Percentiles rank a stretch among this genome's conserved stretches.
phyloP scores from a whole-genome alignment of 306 rosid genomes.

The Betula pendula region DNA sequence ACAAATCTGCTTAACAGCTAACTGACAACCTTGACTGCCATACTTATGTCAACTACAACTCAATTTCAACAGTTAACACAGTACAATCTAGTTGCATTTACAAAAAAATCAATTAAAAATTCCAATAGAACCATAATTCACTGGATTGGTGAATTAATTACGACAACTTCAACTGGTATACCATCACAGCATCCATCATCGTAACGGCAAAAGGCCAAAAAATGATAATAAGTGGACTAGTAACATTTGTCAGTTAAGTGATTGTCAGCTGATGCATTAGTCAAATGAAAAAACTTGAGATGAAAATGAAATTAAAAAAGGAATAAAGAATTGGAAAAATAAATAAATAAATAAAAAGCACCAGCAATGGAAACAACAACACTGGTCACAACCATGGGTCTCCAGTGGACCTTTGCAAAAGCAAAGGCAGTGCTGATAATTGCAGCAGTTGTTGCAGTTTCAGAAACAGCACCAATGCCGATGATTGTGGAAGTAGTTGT shows the following conservation, averaged over 20 bases:
- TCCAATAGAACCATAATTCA: no score
- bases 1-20: background rate
- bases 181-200: background rate
- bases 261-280: background rate
- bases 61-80: background rate
- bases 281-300: background rate
- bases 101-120: no score
- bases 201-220: background rate
- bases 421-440: background rate
- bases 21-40: background rate
- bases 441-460: background rate
- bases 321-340: background rate
- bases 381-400: background rate
- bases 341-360: background rate
- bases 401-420: background rate
- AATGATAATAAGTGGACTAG: background rate
- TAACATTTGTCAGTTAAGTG: background rate
- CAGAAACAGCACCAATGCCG: background rate
- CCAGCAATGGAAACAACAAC: background rate
- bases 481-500: no score
- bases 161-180: background rate
- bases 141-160: background rate
- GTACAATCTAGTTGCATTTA: no score
- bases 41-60: background rate
- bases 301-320: background rate